These are phyloP conservation scores for Trichomonas tenax DNA, from an alignment of 208 protist species.

Conservation along the genomic window DNA sequence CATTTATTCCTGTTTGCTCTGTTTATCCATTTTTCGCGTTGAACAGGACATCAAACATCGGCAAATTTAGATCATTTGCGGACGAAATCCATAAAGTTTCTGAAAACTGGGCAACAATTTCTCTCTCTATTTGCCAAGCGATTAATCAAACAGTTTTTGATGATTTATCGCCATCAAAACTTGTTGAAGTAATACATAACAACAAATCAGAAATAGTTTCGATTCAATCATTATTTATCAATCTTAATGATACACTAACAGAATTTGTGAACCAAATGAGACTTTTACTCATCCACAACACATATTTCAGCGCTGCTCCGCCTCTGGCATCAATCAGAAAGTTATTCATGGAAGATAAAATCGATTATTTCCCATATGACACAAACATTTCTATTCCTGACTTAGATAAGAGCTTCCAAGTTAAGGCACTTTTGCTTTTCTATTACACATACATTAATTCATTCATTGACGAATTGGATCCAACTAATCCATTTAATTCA, in stretches of 20 bases:
- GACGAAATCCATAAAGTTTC: not conserved
- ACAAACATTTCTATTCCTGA: not conserved
- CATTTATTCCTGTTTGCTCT: not conserved
- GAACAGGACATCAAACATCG: not conserved
- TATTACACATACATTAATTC: not conserved
- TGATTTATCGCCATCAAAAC: not conserved
- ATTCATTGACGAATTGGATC: not conserved
- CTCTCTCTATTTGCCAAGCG: not conserved
- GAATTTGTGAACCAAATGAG: not conserved
- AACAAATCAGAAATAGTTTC: not conserved
- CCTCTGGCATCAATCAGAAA: not conserved
- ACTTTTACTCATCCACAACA: not conserved
- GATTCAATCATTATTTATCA: not conserved
- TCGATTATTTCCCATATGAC: not conserved
- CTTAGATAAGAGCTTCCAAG: not conserved
- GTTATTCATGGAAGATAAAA: not conserved
- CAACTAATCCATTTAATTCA: not conserved
- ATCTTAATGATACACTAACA: not conserved
- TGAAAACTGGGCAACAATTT: not conserved
- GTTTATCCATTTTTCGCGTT: not conserved
- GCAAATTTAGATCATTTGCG: not conserved
- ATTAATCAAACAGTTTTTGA: not conserved
- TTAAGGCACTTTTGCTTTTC: not conserved
- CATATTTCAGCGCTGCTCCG: not conserved
- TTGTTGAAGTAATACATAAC: not conserved